phyloP scores from a whole-genome alignment of 2,329 filamentous ascomycete genomes.

The Xylariaceae sp. region DNA sequence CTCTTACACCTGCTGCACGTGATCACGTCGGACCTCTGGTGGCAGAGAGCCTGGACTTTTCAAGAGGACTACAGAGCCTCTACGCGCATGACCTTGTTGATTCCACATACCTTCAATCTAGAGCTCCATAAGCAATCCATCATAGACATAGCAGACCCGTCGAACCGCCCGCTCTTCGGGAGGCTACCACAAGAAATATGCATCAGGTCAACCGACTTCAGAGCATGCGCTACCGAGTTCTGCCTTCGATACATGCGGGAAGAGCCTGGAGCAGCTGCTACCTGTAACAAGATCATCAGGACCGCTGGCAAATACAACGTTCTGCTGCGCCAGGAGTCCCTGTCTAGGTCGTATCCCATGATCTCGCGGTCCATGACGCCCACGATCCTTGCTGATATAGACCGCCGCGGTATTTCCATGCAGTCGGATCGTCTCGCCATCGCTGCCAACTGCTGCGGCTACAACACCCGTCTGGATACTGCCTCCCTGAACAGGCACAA shows the following conservation, averaged over 20 bases:
- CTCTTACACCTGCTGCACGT: constrained; percentile 21
- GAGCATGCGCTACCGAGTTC: constrained; percentile 22
- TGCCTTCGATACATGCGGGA: constrained; percentile 23
- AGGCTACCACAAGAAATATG: constrained; percentile 23
- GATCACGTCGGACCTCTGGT: constrained; percentile 27
- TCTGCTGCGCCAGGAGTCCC: constrained; percentile 21
- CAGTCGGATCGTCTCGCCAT: constrained; percentile 29
- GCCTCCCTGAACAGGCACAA: constrained; percentile 16
- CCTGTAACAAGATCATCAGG: constrained; percentile 24
- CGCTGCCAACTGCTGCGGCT: constrained; percentile 26
- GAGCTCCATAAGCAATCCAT: constrained; percentile 21
- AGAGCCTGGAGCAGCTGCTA: constrained; percentile 10
- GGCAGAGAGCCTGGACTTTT: constrained; percentile 29
- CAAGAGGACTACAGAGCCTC: constrained; percentile 28
- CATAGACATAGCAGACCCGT: constrained; percentile 11
- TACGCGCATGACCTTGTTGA: constrained; percentile 26
- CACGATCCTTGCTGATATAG: constrained; percentile 24
- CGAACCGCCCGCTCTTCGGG: constrained; percentile 17
- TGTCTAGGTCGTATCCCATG: constrained; percentile 6
- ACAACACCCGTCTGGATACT: constrained; percentile 24
- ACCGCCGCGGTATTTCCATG: constrained; percentile 19
- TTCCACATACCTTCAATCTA: constrained; percentile 22
- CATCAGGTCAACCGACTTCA: constrained; percentile 25
- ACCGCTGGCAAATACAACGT: constrained; percentile 27
- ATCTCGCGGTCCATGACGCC: constrained; percentile 28